Conservation (phyloP, 768 basidiomycete species). For the Tylopilus sp. region DNA sequence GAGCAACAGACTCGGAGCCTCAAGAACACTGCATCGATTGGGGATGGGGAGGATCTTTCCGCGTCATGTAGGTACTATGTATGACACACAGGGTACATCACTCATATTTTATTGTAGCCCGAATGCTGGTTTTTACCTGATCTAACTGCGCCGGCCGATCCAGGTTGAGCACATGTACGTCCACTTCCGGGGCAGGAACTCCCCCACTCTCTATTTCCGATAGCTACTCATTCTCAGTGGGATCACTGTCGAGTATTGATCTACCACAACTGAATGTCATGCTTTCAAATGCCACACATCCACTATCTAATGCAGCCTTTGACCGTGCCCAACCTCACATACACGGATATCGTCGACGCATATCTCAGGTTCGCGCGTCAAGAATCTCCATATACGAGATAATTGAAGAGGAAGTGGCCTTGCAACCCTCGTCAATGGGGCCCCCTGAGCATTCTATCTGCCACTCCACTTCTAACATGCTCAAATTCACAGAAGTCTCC, state of each 20-base stretch:
- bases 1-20: slow-evolving; percentile 65
- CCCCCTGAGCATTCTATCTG: slow-evolving; percentile 22
- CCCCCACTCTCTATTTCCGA: slow-evolving; percentile 70
- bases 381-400: slow-evolving; percentile 75
- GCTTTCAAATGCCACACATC: slow-evolving; percentile 54
- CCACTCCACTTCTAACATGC: slow-evolving; percentile 32
- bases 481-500: slow-evolving; percentile 3
- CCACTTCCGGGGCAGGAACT: slow-evolving; percentile 64
- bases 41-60: slow-evolving; percentile 59
- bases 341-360: slow-evolving; percentile 66
- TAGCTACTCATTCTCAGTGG: slow-evolving; percentile 63
- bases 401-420: slow-evolving; percentile 66
- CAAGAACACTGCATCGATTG: slow-evolving; percentile 62
- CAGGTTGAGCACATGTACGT: slow-evolving; percentile 67
- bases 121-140: slow-evolving; percentile 58
- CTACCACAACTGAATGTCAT: slow-evolving; percentile 55
- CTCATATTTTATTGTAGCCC: slow-evolving; percentile 33
- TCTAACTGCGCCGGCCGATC: slow-evolving; percentile 50
- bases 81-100: not conserved
- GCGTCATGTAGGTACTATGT: slow-evolving; percentile 43
- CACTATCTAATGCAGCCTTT: slow-evolving; percentile 42
- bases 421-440: slow-evolving; percentile 23
- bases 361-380: slow-evolving; percentile 60
- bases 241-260: slow-evolving; percentile 78
- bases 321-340: slow-evolving; percentile 40